A percentile compares a stretch with the other conserved stretches of the same genome.
These are phyloP conservation scores for Trichophyton schoenleinii DNA, from an alignment of 2,329 filamentous ascomycete genomes.

Conservation along the genomic window DNA sequence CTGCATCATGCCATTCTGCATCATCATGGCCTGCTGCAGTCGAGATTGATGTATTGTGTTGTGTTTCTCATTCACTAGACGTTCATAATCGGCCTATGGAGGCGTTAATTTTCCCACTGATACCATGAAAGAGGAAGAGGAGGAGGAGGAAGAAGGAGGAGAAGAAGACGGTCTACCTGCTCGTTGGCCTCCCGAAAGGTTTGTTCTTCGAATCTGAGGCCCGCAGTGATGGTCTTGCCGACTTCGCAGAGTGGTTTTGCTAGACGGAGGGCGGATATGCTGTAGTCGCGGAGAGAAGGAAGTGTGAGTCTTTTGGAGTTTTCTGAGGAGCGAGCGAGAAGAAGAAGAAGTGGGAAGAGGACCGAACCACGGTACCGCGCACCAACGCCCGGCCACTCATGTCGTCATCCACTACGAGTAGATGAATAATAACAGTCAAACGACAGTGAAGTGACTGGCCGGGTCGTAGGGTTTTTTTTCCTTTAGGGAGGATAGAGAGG, in stretches of 20 bases:
- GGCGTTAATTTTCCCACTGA: not conserved
- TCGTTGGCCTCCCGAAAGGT: conserved; percentile 32
- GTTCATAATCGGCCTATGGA: conserved; percentile 31
- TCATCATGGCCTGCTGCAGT: conserved; percentile 30
- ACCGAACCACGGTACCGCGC: not conserved
- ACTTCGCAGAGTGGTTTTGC: conserved; percentile 32
- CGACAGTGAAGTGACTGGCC: too few species aligned
- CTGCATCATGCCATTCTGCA: conserved; percentile 29
- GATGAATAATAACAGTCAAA: not conserved
- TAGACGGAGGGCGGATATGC: conserved; percentile 35
- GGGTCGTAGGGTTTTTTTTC: too few species aligned
- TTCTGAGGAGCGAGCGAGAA: too few species aligned
- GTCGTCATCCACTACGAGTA: not conserved
- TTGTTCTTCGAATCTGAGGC: conserved; percentile 34
- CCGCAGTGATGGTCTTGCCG: conserved; percentile 28
- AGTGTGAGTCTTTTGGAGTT: not conserved
- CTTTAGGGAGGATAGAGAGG: too few species aligned
- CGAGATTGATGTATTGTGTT: conserved; percentile 34
- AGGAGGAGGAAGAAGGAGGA: not conserved
- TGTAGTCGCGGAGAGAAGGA: conserved; percentile 11
- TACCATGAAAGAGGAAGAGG: not conserved
- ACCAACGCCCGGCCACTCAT: not conserved
- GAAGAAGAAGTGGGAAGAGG: too few species aligned
- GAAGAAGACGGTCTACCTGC: conserved; percentile 17
- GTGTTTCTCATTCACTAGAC: conserved; percentile 33